A percentile compares a stretch with the other conserved stretches of the same genome.
Evolutionary conservation across 352 stramenopile species (phyloP).

Genomic region (Pythium chondricola): DNA sequence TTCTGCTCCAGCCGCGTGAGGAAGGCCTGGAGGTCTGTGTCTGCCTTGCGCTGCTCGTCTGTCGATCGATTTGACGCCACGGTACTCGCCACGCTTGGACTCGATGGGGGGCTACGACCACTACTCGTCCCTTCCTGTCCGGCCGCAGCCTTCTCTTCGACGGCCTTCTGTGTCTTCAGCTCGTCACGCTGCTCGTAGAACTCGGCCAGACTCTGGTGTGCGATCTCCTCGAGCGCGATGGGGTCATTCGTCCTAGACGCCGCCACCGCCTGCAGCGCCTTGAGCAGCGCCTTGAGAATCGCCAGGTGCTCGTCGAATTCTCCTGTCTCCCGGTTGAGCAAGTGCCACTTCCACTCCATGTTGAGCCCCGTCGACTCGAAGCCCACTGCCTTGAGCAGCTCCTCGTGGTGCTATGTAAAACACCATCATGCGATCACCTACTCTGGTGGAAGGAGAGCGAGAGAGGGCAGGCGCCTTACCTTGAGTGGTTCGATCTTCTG

Average conservation of each 20-base stretch:
- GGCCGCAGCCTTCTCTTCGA: not conserved
- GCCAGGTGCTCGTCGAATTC: conserved; percentile 68
- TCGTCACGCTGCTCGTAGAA: conserved; percentile 10
- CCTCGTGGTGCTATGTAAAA: conserved; percentile 53
- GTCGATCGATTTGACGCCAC: not conserved
- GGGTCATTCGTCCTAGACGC: conserved; percentile 13
- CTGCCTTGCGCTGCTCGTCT: conserved; percentile 5
- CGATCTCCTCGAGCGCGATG: conserved; percentile 17
- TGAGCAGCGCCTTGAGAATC: conserved; percentile 51
- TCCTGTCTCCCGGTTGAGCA: conserved; percentile 42
- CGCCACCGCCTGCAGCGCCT: conserved; percentile 53
- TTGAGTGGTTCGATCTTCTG: conserved; percentile 78
- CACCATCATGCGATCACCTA: not conserved
- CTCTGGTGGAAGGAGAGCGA: not conserved
- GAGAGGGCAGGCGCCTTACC: conserved; percentile 19
- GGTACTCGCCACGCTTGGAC: not conserved
- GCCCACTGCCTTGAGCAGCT: conserved; percentile 68
- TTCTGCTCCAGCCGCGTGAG: conserved; percentile 17
- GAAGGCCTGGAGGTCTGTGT: conserved; percentile 18
- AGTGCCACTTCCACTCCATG: conserved; percentile 83
- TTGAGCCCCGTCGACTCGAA: conserved; percentile 69
- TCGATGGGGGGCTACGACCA: not conserved
- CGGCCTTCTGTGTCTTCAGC: not conserved
- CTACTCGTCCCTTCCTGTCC: not conserved
- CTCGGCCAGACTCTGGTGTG: conserved; percentile 11